Conservation (phyloP, 495 filamentous ascomycete species). For the Chaetomium cochliodes region DNA sequence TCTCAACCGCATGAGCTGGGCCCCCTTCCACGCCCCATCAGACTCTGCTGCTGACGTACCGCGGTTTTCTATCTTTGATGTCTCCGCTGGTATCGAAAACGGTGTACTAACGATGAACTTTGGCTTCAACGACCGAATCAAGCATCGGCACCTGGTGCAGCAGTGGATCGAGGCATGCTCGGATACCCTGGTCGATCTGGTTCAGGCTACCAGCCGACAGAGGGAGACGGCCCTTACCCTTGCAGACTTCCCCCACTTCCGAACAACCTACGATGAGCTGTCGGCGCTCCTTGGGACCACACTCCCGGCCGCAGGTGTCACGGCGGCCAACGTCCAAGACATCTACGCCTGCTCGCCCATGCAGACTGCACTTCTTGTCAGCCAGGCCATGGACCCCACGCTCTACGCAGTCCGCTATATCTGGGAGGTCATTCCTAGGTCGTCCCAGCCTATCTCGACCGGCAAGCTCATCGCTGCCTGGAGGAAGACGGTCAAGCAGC, state of each 20-base stretch:
- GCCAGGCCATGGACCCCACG: constrained; percentile 11
- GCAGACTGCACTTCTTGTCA: constrained; percentile 66
- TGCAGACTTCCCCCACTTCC: constrained; percentile 6
- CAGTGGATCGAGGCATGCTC: constrained; percentile 44
- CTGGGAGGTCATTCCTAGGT: constrained; percentile 2
- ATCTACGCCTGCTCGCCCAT: constrained; percentile 68
- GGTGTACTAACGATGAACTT: constrained; percentile 53
- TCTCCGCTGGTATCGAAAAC: constrained; percentile 40
- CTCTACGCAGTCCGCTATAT: constrained; percentile 6
- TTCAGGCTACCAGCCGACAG: neutral
- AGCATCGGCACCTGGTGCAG: constrained; percentile 48
- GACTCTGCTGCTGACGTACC: constrained; percentile 43
- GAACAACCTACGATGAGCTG: constrained; percentile 17
- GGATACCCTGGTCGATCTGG: neutral
- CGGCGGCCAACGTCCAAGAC: constrained; percentile 48
- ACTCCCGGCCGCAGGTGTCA: neutral
- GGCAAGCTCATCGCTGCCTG: constrained; percentile 4
- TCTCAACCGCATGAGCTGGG: constrained; percentile 38
- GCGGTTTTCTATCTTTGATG: constrained; percentile 56
- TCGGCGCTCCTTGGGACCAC: neutral
- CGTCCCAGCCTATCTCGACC: neutral
- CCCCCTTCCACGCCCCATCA: constrained; percentile 25
- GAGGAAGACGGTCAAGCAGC: constrained; percentile 44
- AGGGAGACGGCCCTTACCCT: neutral
- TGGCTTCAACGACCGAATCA: constrained; percentile 55